Conservation (phyloP, 805 yeast genomes). For the Isabelozyma pseudorhagii region DNA sequence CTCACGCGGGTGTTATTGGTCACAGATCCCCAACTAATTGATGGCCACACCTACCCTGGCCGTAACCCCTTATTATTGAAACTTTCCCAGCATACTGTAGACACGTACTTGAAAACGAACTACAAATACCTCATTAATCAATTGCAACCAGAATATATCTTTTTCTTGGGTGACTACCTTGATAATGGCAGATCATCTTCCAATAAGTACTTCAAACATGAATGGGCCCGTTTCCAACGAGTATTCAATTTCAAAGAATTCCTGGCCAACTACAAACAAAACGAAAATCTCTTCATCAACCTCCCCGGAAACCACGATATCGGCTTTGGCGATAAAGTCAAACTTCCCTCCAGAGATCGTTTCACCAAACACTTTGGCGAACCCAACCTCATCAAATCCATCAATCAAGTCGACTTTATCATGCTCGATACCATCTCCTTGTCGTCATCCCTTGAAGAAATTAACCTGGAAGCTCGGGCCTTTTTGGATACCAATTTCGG, state of each 20-base stretch:
- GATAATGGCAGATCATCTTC: conserved; percentile 38
- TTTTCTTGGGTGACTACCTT: conserved; percentile 41
- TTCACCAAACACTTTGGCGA: conserved; percentile 30
- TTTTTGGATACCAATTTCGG: conserved; percentile 43
- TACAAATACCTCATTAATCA: conserved; percentile 28
- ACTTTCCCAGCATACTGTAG: conserved; percentile 41
- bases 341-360: conserved; percentile 32
- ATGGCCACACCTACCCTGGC: conserved; percentile 43
- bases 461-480: conserved; percentile 45
- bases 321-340: conserved; percentile 76
- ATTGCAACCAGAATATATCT: conserved; percentile 33
- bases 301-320: conserved; percentile 95
- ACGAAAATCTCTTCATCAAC: conserved; percentile 26
- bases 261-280: conserved; percentile 13
- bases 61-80: conserved; percentile 26
- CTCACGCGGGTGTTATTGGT: conserved; percentile 30
- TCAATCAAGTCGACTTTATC: conserved; percentile 30
- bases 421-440: conserved; percentile 79
- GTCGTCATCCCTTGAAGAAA: conserved; percentile 49
- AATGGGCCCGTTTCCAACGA: conserved; percentile 28
- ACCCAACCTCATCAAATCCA: conserved; percentile 20
- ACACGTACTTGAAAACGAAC: conserved; percentile 34
- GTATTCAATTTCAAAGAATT: conserved; percentile 22
- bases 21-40: conserved; percentile 46
- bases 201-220: conserved; percentile 26